phyloP scores from a whole-genome alignment of 2,329 filamentous ascomycete genomes.

The Sordariomycetes sp. region DNA sequence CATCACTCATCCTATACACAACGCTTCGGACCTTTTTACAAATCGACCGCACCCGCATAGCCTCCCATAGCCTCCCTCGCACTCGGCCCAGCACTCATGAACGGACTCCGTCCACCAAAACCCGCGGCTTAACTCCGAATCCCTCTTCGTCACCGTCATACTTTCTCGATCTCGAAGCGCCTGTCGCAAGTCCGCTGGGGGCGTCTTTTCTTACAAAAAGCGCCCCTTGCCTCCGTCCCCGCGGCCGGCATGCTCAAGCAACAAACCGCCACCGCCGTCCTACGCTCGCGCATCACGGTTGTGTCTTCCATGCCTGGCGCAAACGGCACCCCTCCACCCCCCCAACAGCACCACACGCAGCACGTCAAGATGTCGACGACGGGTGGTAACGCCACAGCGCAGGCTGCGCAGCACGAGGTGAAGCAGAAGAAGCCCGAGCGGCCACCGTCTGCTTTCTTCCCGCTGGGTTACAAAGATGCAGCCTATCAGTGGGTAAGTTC shows the following conservation, averaged over 20 bases:
- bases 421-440: conserved; percentile 17
- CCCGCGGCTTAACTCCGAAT: too few relatives aligned
- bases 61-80: too few relatives aligned
- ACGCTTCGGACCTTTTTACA: too few relatives aligned
- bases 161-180: too few relatives aligned
- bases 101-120: conserved; percentile 1
- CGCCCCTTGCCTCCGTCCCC: background rate
- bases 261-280: conserved; percentile 26
- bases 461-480: conserved; percentile 84
- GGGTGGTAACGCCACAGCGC: conserved; percentile 15
- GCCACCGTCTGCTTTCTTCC: conserved; percentile 50
- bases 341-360: background rate
- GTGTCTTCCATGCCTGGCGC: conserved; percentile 12
- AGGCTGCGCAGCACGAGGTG: conserved; percentile 6
- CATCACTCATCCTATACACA: too few relatives aligned
- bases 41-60: too few relatives aligned
- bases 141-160: too few relatives aligned
- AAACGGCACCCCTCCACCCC: background rate
- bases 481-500: conserved; percentile 77
- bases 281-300: conserved; percentile 29
- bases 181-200: too few relatives aligned
- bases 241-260: conserved; percentile 34
- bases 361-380: conserved; percentile 21
- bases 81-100: too few relatives aligned
- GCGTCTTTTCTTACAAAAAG: conserved; percentile 1